phyloP scores from a whole-genome alignment of 2,329 filamentous ascomycete genomes.

The Phialophora macrospora region DNA sequence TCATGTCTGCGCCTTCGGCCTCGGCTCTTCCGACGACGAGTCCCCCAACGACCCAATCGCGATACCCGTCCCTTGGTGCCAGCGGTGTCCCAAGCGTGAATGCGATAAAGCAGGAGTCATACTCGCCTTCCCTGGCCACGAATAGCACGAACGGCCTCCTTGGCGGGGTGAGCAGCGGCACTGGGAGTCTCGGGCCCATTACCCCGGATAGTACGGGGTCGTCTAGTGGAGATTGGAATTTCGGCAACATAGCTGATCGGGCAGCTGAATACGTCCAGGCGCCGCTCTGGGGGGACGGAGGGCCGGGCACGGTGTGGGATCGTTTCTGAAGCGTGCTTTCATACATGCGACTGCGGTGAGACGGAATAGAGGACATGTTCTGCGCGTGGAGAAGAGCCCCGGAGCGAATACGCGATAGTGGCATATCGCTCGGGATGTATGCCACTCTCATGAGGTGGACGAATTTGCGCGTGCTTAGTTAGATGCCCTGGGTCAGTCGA shows the following conservation, averaged over 20 bases:
- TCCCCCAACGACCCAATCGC: conserved; percentile 17
- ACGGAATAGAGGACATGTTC: neutral
- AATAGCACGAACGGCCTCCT: conserved; percentile 18
- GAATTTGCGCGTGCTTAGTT: neutral
- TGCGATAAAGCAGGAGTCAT: conserved; percentile 28
- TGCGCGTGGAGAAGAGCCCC: neutral
- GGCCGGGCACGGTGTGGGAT: conserved; percentile 7
- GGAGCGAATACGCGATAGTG: neutral
- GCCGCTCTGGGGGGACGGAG: conserved; percentile 47
- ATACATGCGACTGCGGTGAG: neutral
- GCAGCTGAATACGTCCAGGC: conserved; percentile 56
- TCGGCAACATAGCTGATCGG: conserved; percentile 52
- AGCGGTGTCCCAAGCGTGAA: neutral
- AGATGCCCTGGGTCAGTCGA: neutral
- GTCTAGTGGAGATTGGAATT: conserved; percentile 53
- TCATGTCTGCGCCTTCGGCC: conserved; percentile 7
- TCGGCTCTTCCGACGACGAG: neutral
- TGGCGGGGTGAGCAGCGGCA: conserved; percentile 6
- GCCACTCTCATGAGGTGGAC: neutral
- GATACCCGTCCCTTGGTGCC: conserved; percentile 22
- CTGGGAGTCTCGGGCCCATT: conserved; percentile 44
- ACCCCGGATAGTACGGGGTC: conserved; percentile 49
- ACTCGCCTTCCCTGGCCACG: conserved; percentile 26
- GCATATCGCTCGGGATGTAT: neutral
- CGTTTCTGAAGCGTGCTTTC: neutral